Percentiles rank a stretch among this genome's conserved stretches.
phyloP scores from a whole-genome alignment of 2,329 filamentous ascomycete genomes.

The Alternaria gaisen region DNA sequence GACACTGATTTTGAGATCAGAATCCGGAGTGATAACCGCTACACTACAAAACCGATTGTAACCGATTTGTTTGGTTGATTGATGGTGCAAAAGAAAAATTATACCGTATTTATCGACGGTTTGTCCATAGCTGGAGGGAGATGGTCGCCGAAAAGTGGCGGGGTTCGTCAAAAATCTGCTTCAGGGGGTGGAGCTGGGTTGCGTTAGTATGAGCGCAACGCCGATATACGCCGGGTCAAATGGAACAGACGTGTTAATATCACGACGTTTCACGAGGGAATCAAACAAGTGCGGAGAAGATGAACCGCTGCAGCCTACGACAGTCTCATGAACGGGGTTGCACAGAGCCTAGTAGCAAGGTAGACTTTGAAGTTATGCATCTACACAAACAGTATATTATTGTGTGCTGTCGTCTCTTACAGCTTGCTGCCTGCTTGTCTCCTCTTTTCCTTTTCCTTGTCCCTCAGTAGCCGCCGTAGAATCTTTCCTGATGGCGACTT shows the following conservation, averaged over 20 bases:
- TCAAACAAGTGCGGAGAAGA: too few species aligned
- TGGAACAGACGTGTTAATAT: too few species aligned
- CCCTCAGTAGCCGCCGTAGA: constrained; percentile 70
- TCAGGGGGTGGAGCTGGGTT: not conserved
- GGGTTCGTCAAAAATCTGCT: not conserved
- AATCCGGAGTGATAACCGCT: constrained; percentile 24
- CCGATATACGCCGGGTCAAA: not conserved
- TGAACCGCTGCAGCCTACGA: too few species aligned
- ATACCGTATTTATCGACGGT: fast-evolving
- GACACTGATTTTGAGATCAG: constrained; percentile 5
- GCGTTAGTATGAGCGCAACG: not conserved
- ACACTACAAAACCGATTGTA: constrained; percentile 20
- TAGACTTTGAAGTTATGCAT: too few species aligned
- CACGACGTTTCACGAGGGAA: too few species aligned
- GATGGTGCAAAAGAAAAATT: not conserved
- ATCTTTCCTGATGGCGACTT: constrained; percentile 72
- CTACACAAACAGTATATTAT: too few species aligned
- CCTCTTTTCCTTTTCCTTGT: constrained; percentile 75
- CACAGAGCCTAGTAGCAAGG: too few species aligned
- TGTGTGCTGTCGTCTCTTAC: constrained; percentile 52
- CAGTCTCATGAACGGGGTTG: too few species aligned
- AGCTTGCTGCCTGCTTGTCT: constrained; percentile 72
- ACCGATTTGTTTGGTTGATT: constrained; percentile 12
- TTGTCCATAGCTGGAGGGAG: fast-evolving
- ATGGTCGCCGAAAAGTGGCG: not conserved